A percentile compares a stretch with the other conserved stretches of the same genome.
These are phyloP conservation scores for Tylopilus cervinicoccineus DNA, from an alignment of 768 basidiomycete genomes.

Conservation along the genomic window DNA sequence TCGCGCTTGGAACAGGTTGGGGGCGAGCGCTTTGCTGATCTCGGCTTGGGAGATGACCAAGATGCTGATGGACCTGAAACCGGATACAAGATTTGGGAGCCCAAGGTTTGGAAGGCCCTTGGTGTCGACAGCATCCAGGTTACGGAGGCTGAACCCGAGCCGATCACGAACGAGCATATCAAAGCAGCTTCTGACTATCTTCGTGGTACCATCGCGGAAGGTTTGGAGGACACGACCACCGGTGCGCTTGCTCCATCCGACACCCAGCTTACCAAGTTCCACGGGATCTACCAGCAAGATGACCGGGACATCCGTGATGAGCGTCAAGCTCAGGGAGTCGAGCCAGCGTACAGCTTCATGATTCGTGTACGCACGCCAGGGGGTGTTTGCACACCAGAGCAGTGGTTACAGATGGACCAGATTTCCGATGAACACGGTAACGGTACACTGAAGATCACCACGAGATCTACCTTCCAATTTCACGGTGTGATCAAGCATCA, in stretches of 20 bases:
- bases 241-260: slow-evolving; percentile 91
- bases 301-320: slow-evolving; percentile 99
- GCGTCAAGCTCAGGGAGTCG: slow-evolving; percentile 85
- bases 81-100: slow-evolving; percentile 96
- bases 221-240: slow-evolving; percentile 78
- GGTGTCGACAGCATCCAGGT: slow-evolving; percentile 90
- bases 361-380: slow-evolving; percentile 96
- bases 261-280: slow-evolving; percentile 96
- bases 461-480: slow-evolving; percentile 98
- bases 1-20: slow-evolving; percentile 74
- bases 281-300: slow-evolving; percentile 94
- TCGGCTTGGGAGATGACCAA: slow-evolving; percentile 95
- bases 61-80: slow-evolving; percentile 95
- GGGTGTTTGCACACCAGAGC: slow-evolving; percentile 86
- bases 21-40: slow-evolving; percentile 63
- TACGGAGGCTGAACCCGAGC: slow-evolving; percentile 89
- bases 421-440: slow-evolving; percentile 95
- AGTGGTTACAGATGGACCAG: slow-evolving; percentile 95
- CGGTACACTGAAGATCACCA: slow-evolving; percentile 95
- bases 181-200: slow-evolving; percentile 93
- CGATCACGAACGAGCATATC: slow-evolving; percentile 99
- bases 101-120: slow-evolving; percentile 86
- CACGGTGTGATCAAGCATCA: slow-evolving; percentile 98
- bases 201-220: slow-evolving; percentile 92
- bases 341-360: slow-evolving; percentile 98